Evolutionary conservation across 805 yeast genomes (phyloP), one percentile per base, ranked within the genome.

Genomic region (Saccharomycopsis sp.): DNA sequence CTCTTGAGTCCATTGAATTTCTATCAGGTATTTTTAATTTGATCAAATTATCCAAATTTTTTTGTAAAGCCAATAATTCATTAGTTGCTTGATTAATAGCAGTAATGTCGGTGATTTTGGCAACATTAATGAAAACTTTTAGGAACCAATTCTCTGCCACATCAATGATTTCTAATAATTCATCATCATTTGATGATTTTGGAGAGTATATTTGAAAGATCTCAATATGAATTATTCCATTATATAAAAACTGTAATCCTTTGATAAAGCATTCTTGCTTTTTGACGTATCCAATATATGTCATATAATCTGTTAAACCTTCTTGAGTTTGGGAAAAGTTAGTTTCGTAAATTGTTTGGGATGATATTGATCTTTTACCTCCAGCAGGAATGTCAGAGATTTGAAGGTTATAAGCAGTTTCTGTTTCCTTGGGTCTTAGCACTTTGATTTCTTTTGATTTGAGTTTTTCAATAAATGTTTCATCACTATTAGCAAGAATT

Each of bases 21-120:
- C 95, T 67, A 52, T 84, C 92, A 4, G 95, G 94, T 25, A 82
- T 72, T 15, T 66, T 73, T 35, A 88, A 64, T 35, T 74, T 74
- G 6, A 88, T 67, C 37, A 86, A 63, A 12, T 87, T 87, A 42
- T 67, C 62, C 45, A 88, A 61, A 37, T 78, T 84, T 15, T 64
- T 73, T 56, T 83, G 84, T 30, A 86, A 60, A 34, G 60, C 63
- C 35, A 75, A 61, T 47, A 88, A 61, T 40, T 78, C 77, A 42
- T 72, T 72, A 3, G 78, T 73, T 1, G 86, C 84, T 41, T 69
- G 69, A 41, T 74, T 74, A 6, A 82, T 74, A 37, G 71, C 70
- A 23, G 83, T 88, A 32, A 87, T 68, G 57, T 85, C 95, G 3
- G 88, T 81, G 15, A 82, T 63, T 43, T 72, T 73, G 9, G 75